Conservation (phyloP, 495 filamentous ascomycete species). For the Neurospora terricola region DNA sequence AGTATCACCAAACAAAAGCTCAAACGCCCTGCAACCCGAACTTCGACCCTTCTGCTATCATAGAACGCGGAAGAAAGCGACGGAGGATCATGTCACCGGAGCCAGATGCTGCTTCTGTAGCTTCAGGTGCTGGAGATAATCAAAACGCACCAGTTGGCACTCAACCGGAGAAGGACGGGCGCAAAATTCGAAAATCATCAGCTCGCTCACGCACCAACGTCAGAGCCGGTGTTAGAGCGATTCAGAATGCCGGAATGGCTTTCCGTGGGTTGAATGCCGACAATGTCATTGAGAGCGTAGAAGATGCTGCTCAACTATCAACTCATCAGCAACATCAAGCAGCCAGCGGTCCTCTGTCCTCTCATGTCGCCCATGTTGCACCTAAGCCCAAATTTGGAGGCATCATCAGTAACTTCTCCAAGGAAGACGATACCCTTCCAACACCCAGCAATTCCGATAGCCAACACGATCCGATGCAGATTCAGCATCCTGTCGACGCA, state of each 20-base stretch:
- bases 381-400: neutral
- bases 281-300: neutral
- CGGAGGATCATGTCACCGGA: conserved; percentile 13
- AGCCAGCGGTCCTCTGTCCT: neutral
- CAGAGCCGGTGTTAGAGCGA: neutral
- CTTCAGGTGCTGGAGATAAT: conserved; percentile 29
- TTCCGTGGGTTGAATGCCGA: neutral
- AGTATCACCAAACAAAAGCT: conserved; percentile 42
- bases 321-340: neutral
- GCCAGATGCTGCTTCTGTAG: conserved; percentile 10
- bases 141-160: conserved; percentile 19
- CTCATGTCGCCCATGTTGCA: neutral
- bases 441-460: neutral
- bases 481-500: neutral
- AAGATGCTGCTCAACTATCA: neutral
- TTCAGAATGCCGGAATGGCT: neutral
- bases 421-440: neutral
- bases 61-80: conserved; percentile 15
- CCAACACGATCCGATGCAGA: neutral
- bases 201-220: neutral
- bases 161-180: conserved; percentile 1
- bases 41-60: conserved; percentile 23
- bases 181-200: conserved; percentile 3
- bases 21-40: conserved; percentile 39
- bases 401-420: neutral